Conservation (phyloP, 805 yeast species). For the Suhomyces vadensis region DNA sequence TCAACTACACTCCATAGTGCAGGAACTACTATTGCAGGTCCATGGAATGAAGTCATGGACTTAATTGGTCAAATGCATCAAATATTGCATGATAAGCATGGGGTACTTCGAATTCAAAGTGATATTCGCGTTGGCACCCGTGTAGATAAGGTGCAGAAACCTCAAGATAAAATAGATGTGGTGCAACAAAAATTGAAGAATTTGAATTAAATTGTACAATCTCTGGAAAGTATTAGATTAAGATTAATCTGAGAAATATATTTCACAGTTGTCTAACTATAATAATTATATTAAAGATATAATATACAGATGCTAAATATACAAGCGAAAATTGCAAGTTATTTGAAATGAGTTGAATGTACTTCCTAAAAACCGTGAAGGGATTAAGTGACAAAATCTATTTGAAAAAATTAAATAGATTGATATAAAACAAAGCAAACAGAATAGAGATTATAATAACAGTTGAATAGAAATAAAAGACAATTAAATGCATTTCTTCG, state of each 20-base stretch:
- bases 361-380: no score
- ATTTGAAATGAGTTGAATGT: no score
- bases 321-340: neutral
- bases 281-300: neutral
- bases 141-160: constrained; percentile 69
- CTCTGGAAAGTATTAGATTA: no score
- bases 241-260: no score
- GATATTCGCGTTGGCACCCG: constrained; percentile 88
- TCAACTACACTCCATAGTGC: constrained; percentile 82
- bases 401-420: neutral
- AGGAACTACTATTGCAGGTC: constrained; percentile 89
- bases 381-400: no score
- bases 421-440: constrained; percentile 12
- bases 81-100: constrained; percentile 60
- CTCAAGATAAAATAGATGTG: constrained; percentile 68
- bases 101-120: constrained; percentile 77
- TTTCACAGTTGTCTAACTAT: no score
- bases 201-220: neutral
- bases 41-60: constrained; percentile 86
- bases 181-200: constrained; percentile 52
- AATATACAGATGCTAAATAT: neutral
- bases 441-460: constrained; percentile 1
- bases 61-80: constrained; percentile 79
- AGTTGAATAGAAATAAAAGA: neutral
- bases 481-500: neutral